Conservation (phyloP, 2,329 filamentous ascomycete species). For the Nemania abortiva region DNA sequence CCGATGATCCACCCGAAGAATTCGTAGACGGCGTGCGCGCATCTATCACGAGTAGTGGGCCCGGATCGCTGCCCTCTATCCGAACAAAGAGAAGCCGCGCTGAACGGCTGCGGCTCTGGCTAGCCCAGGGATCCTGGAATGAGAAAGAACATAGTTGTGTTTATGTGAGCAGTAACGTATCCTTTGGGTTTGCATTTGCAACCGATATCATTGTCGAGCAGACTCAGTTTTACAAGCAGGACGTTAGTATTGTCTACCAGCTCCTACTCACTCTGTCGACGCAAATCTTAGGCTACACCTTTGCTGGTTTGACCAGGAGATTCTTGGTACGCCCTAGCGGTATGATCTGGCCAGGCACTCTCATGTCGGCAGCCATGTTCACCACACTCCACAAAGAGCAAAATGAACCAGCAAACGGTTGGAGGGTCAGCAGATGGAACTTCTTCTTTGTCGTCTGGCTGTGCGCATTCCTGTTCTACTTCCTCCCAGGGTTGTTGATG, state of each 20-base stretch:
- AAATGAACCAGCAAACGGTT: conserved; percentile 84
- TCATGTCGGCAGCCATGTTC: conserved; percentile 92
- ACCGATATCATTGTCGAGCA: conserved; percentile 93
- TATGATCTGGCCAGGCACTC: conserved; percentile 91
- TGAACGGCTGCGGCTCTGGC: conserved; percentile 73
- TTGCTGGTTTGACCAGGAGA: conserved; percentile 83
- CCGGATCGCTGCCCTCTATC: conserved; percentile 27
- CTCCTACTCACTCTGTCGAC: conserved; percentile 86
- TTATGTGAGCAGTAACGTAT: conserved; percentile 90
- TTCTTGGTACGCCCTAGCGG: conserved; percentile 87
- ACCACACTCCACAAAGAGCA: conserved; percentile 86
- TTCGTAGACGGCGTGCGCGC: conserved; percentile 67
- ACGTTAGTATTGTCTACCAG: conserved; percentile 81
- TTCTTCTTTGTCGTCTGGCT: conserved; percentile 84
- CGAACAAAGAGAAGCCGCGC: conserved; percentile 49
- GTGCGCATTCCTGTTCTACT: conserved; percentile 83
- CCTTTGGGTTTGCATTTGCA: conserved; percentile 89
- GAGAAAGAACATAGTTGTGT: conserved; percentile 91
- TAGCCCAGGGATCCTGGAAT: conserved; percentile 85
- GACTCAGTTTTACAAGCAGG: conserved; percentile 88
- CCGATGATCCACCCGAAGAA: conserved; percentile 65
- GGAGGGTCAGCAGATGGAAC: conserved; percentile 83
- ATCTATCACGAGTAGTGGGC: conserved; percentile 20
- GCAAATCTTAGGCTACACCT: conserved; percentile 87
- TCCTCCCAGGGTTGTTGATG: conserved; percentile 84